phyloP scores from a whole-genome alignment of 352 stramenopile genomes.

The Phytophthora melonis region DNA sequence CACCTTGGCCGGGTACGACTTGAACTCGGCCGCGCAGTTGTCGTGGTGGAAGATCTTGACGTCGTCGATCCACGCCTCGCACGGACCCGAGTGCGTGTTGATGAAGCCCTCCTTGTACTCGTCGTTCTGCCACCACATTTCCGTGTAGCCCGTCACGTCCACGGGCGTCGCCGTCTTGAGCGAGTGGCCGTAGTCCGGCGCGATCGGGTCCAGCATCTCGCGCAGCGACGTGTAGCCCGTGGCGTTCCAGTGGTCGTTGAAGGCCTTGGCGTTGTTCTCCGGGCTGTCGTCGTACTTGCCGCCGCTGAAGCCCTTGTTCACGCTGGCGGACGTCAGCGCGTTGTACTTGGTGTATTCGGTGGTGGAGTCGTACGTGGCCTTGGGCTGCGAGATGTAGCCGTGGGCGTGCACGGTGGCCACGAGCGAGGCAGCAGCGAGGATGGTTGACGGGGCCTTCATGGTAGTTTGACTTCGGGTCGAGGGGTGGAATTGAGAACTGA shows the following conservation, averaged over 20 bases:
- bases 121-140: slow-evolving; percentile 47
- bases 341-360: slow-evolving; percentile 40
- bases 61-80: slow-evolving; percentile 37
- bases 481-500: too few relatives aligned
- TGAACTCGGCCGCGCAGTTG: slow-evolving; percentile 43
- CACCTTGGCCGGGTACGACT: slow-evolving; percentile 41
- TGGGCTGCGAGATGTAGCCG: slow-evolving; percentile 41
- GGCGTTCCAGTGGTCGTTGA: slow-evolving; percentile 36
- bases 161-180: slow-evolving; percentile 23
- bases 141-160: slow-evolving; percentile 37
- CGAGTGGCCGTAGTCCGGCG: slow-evolving; percentile 39
- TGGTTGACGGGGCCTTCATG: slow-evolving; percentile 16
- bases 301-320: slow-evolving; percentile 39
- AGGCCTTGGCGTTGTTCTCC: slow-evolving; percentile 37
- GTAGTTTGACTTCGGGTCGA: not conserved
- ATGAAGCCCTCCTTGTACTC: slow-evolving; percentile 49
- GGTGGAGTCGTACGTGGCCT: slow-evolving; percentile 34
- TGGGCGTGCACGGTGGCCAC: slow-evolving; percentile 21
- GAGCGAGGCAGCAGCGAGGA: slow-evolving; percentile 21
- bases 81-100: slow-evolving; percentile 43
- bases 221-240: slow-evolving; percentile 42
- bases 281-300: slow-evolving; percentile 40
- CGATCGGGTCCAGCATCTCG: slow-evolving; percentile 43
- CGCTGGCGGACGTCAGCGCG: slow-evolving; percentile 25
- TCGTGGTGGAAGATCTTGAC: slow-evolving; percentile 33